Conservation (phyloP, 345 rosid species). For the Linum trigynum region DNA sequence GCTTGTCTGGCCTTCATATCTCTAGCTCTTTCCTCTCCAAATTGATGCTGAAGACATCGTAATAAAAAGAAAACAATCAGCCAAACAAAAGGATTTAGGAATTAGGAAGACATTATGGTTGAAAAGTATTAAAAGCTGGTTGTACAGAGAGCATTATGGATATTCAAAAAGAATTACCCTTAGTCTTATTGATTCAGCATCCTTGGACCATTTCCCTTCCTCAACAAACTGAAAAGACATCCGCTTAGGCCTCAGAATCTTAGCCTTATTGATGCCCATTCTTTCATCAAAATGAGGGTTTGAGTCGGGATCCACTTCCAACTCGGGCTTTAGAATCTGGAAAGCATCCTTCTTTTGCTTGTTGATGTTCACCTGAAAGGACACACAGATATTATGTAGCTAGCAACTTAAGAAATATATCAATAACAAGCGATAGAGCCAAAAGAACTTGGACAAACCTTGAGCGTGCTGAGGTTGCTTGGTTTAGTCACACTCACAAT, state of each 20-base stretch:
- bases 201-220: conserved; percentile 96
- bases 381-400: neutral
- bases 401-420: neutral
- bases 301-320: conserved; percentile 70
- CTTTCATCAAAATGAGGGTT: conserved; percentile 71
- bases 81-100: conserved; percentile 12
- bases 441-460: conserved; percentile 36
- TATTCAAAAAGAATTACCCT: conserved; percentile 35
- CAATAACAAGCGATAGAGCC: neutral
- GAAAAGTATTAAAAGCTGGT: neutral
- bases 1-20: conserved; percentile 91
- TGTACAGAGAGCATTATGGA: neutral
- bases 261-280: conserved; percentile 77
- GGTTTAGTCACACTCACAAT: conserved; percentile 71
- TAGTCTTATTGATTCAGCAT: conserved; percentile 72
- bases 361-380: conserved; percentile 84
- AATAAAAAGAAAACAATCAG: conserved; percentile 6
- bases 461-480: conserved; percentile 89
- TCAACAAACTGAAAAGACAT: conserved; percentile 90
- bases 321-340: conserved; percentile 90
- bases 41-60: conserved; percentile 51
- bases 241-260: conserved; percentile 84
- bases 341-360: conserved; percentile 94
- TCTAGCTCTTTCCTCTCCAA: conserved; percentile 90
- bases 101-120: neutral